Base-by-base conservation (phyloP, 441 rosid genomes). In the Daphne laureola region DNA sequence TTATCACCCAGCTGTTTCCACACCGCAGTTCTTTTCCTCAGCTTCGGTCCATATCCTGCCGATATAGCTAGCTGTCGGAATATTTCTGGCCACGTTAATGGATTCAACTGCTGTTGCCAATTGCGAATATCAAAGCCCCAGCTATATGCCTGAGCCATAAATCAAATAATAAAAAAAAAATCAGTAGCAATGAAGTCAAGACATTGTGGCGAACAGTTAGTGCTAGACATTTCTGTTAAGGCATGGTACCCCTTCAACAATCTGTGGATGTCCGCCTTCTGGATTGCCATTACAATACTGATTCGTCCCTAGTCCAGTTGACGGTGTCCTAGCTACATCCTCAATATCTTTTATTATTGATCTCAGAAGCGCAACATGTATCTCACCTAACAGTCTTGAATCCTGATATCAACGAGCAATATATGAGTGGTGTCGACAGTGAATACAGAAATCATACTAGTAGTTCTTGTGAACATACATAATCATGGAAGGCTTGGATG, bases 101-200 rank as follows among this genome's bases (percentile, higher is more conserved):
- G 83, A 66, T 79, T 86, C 72, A 95, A 73, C 76, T 83, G 90
- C 54, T 57, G 79, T 69, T 91, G 95, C 99, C 99, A 95, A 69
- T 80, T 83, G 63, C 82, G 83, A 54, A 95, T 83, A 71, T 95
- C 98, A 70, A 95, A 95, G 52, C 99, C 99, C 99, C 99, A 95
- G 51, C 76, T 63, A 78, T 95, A 91, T 25, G 98, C 98, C 99
- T 95, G 72, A 58, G 35, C 27, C 43, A 62, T 45, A 64, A 59
- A 62, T n/a, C 27, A 57, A 66, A 60, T 54, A 64, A 15, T 54
- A 31, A 27, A 41, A n/a, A 15, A 31, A 2, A 31, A 5, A 23
- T 41, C 55, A 70, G 63, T 63, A 59, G 55, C 61, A 68, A 58
- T 15, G 38, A 17, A 53, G 67, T 27, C 40, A 18, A 54, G 43